These are phyloP conservation scores for Sordariomycetes sp. DNA, from an alignment of 2,329 filamentous ascomycete species.

Conservation along the genomic window DNA sequence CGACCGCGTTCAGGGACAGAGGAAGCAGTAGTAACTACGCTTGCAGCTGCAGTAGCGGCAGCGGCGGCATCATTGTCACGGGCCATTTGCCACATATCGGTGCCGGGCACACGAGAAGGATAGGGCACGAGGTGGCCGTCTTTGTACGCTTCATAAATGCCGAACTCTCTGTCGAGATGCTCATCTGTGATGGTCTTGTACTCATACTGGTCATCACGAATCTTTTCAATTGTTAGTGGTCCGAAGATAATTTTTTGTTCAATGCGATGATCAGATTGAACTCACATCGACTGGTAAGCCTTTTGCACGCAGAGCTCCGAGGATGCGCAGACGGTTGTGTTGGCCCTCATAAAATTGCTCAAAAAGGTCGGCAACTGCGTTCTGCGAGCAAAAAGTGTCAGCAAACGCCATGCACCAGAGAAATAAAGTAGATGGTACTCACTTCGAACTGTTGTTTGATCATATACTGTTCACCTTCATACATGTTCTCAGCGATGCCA, in stretches of 20 bases:
- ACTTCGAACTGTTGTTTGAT: slow-evolving; percentile 26
- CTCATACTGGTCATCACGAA: slow-evolving; percentile 33
- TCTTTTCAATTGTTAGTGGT: slow-evolving; percentile 12
- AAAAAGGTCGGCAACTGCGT: slow-evolving; percentile 25
- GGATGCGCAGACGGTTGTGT: slow-evolving; percentile 33
- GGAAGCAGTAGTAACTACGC: slow-evolving; percentile 18
- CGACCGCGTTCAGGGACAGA: slow-evolving; percentile 12
- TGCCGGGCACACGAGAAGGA: slow-evolving; percentile 30
- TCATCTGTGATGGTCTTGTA: slow-evolving; percentile 35
- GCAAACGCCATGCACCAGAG: too few relatives aligned
- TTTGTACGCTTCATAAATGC: slow-evolving; percentile 29
- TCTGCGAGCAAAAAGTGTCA: slow-evolving; percentile 18
- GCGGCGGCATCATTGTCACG: slow-evolving; percentile 27
- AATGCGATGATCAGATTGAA: slow-evolving; percentile 5
- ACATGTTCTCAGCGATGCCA: slow-evolving; percentile 27
- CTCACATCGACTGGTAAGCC: slow-evolving; percentile 40
- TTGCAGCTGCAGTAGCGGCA: slow-evolving; percentile 14
- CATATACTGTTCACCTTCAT: slow-evolving; percentile 21
- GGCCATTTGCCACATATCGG: slow-evolving; percentile 28
- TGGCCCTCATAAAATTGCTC: slow-evolving; percentile 35
- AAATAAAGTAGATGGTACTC: slow-evolving; percentile 12
- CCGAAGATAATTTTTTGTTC: too few relatives aligned
- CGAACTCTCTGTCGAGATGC: slow-evolving; percentile 31
- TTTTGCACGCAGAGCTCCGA: slow-evolving; percentile 32
- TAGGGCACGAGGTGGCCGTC: slow-evolving; percentile 34